Conservation (phyloP, 2,329 filamentous ascomycete species). For the Clarireedia sp. region DNA sequence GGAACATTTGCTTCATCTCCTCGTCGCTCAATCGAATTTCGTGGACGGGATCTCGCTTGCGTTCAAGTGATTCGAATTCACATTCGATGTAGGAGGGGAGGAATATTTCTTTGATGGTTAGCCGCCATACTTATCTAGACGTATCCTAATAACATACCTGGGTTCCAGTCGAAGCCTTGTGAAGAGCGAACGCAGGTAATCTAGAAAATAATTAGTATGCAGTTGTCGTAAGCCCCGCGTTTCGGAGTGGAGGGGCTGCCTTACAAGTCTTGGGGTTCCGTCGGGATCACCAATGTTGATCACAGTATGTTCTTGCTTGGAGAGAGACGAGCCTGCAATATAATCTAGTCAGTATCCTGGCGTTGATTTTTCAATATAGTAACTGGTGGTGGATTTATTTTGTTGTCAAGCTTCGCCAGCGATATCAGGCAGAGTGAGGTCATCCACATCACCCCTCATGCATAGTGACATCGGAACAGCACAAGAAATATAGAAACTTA, state of each 20-base stretch:
- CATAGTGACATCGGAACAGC: not conserved
- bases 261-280: slow-evolving; percentile 62
- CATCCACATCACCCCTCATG: not conserved
- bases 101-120: slow-evolving; percentile 57
- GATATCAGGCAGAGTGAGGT: too few relatives aligned
- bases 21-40: slow-evolving; percentile 74
- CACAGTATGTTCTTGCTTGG: slow-evolving; percentile 69
- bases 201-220: slow-evolving; percentile 34
- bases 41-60: slow-evolving; percentile 67
- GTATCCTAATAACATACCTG: slow-evolving; percentile 41
- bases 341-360: not conserved
- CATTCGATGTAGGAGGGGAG: slow-evolving; percentile 69
- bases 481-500: slow-evolving; percentile 32
- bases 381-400: not conserved
- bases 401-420: slow-evolving; percentile 3
- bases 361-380: slow-evolving; percentile 24
- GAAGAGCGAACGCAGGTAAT: slow-evolving; percentile 73
- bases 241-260: slow-evolving; percentile 25
- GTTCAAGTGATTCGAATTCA: slow-evolving; percentile 67
- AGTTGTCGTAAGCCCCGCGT: slow-evolving; percentile 5
- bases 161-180: slow-evolving; percentile 79
- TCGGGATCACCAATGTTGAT: slow-evolving; percentile 71
- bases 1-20: slow-evolving; percentile 61
- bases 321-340: slow-evolving; percentile 57
- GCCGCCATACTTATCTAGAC: not conserved